phyloP scores from a whole-genome alignment of 257 asterid genomes.

The Solanum chiquidenum region DNA sequence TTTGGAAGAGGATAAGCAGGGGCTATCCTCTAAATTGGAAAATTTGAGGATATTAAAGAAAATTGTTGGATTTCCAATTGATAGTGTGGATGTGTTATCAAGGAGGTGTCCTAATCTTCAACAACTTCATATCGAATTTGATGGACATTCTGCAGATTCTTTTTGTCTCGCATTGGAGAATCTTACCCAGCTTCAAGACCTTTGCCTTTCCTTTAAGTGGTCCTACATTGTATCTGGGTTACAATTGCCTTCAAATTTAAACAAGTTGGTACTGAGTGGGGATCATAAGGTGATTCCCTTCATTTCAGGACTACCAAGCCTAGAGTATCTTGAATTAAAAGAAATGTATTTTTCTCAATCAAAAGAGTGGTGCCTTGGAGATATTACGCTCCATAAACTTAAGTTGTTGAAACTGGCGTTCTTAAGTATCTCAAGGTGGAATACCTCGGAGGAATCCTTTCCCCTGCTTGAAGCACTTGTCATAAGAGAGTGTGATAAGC shows the following conservation, averaged over 20 bases:
- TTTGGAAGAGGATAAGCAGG: not conserved
- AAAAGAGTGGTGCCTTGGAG: not conserved
- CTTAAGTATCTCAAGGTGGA: not conserved
- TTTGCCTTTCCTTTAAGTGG: accelerated
- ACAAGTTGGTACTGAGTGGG: accelerated
- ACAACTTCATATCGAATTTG: accelerated
- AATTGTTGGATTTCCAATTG: not conserved
- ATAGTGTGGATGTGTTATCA: not conserved
- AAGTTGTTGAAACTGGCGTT: not conserved
- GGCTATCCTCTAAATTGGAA: not conserved
- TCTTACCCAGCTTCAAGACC: not conserved
- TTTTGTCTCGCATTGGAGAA: not conserved
- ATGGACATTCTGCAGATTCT: not conserved
- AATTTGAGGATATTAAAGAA: not conserved
- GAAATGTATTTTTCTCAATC: too few relatives aligned
- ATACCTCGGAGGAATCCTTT: not conserved
- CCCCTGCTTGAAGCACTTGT: not conserved
- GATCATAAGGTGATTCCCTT: accelerated
- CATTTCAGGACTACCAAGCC: not conserved
- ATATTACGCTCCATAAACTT: not conserved
- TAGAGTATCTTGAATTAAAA: not conserved
- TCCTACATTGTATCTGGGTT: accelerated
- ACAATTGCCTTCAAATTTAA: not conserved
- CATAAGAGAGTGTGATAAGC: accelerated
- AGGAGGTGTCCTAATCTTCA: not conserved